Base-by-base conservation (phyloP, 257 asterid genomes). In the Catharanthus roseus region DNA sequence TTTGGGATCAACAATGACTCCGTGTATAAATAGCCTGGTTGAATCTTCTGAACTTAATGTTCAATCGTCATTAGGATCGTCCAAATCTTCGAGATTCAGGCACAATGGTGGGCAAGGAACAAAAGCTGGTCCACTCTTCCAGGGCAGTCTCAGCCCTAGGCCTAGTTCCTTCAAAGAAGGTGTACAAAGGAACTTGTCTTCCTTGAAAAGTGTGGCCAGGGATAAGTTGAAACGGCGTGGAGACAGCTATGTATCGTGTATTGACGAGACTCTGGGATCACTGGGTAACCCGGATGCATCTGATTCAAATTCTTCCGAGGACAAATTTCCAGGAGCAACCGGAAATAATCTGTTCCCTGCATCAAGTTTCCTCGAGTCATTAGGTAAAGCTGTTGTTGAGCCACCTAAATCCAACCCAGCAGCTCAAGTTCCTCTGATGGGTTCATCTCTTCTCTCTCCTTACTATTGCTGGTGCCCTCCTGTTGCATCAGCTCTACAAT, bases 391-490 rank as follows among this genome's bases (percentile, higher is more conserved):
- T 78, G 64, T 28, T 1, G 1, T 73, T 19, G 85, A 78, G 21
- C 38, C 75, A 26, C 87, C 86, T 0, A 65, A 61, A 61, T 42
- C 80, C 34, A 78, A 72, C 76, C 83, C 84, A 10, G 87, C 82
- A 70, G 65, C 68, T 10, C 80, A 76, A 73, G 53, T 82, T 63
- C 81, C 87, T 47, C 70, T 76, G 3, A 72, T 84, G 33, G 85
- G 76, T 39, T 73, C 90, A 3, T 73, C 87, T 24, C 77, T 84
- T 12, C 63, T 85, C 64, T 83, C 97, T 67, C 97, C 97, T 69
- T 85, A 80, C 65, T 93, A 91, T 75, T 91, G 97, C 81, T 89
- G 96, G 95, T 93, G 98, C 58, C 98, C 98, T 64, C 88, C 95
- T 24, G 83, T 80, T 72, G 87, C 82, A 34, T 82, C 92, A 16